Evolutionary conservation across 495 filamentous ascomycete genomes (phyloP), one percentile per base, ranked within the genome.

Genomic region (Pseudomonodictys pantanalensis): DNA sequence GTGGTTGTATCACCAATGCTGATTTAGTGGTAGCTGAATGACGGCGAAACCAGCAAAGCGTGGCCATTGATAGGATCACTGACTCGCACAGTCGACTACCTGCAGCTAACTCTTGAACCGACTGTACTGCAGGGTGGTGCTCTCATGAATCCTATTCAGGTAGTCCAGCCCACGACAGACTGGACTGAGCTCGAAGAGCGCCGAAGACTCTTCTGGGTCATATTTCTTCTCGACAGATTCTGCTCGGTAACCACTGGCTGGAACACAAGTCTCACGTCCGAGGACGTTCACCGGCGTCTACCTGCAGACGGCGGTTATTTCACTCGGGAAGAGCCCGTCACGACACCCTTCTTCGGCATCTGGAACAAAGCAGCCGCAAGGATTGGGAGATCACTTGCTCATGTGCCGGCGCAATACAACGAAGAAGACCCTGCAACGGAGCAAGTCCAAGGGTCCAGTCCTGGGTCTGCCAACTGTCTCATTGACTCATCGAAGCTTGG

Each of bases 361-460:
- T 56, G 53, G 53, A 56, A 47, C 53, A 56, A 56, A 42, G 20
- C 53, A 11, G 39, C 42, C 24, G 53, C 53, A 12, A 8, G 42
- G 11, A 56, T 56, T 35, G 39, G 41, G 2, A 45, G 38, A 28
- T 56, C 53, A 10, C 39, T 56, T 11, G 41, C 39, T 2, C 20
- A 56, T 26, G 26, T 56, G 1, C 53, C 53, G n/a, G 41, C 39
- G 4, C 53, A 56, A 24, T 56, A 56, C 20, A 56, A 56, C 24
- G 51, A 54, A 44, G 53, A 56, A 12, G 53, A 56, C 18, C 26
- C 53, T 9, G 38, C 32, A 15, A 22, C 44, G 29, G 51, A 42
- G 3, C 35, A 54, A n/a, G 22, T 15, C 5, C 51, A 42, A 43
- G 38, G 38, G n/a, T 17, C 51, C 15, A 54, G 51, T 28, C 51